Percentiles rank a stretch among this genome's conserved stretches.
Conservation (phyloP, 306 rosid species). For the Fragaria nilgerrensis region DNA sequence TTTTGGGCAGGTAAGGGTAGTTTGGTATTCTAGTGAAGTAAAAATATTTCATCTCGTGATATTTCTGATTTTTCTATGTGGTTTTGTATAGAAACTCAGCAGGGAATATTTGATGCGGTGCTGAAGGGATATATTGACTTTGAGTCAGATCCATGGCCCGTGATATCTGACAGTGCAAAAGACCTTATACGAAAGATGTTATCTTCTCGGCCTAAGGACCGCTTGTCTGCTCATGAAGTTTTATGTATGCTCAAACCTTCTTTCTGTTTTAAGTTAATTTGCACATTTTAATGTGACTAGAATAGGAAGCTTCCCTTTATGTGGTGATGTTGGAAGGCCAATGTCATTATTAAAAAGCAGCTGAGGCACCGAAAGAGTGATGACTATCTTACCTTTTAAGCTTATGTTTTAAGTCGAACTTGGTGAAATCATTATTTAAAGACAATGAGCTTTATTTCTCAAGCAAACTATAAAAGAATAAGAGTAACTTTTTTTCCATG, state of each 20-base stretch:
- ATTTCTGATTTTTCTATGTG: conserved; percentile 31
- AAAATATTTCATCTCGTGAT: conserved; percentile 20
- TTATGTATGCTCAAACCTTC: conserved; percentile 60
- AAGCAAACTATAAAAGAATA: background rate
- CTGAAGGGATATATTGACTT: conserved; percentile 92
- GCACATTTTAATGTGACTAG: conserved; percentile 15
- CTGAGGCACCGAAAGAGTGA: background rate
- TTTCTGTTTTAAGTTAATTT: conserved; percentile 10
- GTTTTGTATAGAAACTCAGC: conserved; percentile 83
- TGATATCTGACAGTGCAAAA: conserved; percentile 82
- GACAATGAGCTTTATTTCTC: background rate
- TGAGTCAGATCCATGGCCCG: conserved; percentile 93
- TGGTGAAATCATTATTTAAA: background rate
- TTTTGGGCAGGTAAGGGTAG: conserved; percentile 82
- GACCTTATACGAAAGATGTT: conserved; percentile 83
- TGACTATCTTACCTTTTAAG: background rate
- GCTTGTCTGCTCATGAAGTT: conserved; percentile 89
- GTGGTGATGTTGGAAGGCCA: background rate
- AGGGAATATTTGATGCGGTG: conserved; percentile 92
- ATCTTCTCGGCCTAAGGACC: conserved; percentile 72
- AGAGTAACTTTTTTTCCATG: background rate
- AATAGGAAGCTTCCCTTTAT: background rate
- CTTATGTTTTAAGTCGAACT: conserved; percentile 20
- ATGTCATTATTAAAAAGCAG: conserved; percentile 7
- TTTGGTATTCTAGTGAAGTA: conserved; percentile 4